Evolutionary conservation across 2,329 filamentous ascomycete genomes (phyloP), one percentile per base, ranked within the genome.

Genomic region (Coniochaeta sp.): DNA sequence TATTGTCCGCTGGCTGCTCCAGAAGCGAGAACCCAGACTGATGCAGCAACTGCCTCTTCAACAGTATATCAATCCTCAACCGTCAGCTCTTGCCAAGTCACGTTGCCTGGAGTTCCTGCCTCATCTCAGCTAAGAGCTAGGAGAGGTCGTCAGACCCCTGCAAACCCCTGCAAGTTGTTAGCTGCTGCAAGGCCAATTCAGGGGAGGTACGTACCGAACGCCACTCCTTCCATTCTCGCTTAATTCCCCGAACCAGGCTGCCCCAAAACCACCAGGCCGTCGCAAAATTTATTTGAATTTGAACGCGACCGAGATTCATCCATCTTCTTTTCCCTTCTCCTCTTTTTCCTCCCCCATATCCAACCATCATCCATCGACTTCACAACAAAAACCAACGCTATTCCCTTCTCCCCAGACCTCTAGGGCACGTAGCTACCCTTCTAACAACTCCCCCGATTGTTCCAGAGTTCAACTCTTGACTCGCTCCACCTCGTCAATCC

Each of bases 351-450:
- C 67, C 64, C 64, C 69, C 67, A 71, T 70, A 72, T 71, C 55
- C 30, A 57, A 26, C 62, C 68, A 69, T 67, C 66, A 68, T 72
- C 69, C 67, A 73, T 71, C 71, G 69, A 69, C 70, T n/a, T n/a
- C 67, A 66, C 61, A 66, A 67, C 63, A 72, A 71, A 72, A 74
- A 77, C 74, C 72, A 73, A 72, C 64, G 64, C 65, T 65, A 68
- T 65, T 64, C 64, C 68, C 70, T 64, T 65, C 68, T 66, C 66
- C 71, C 74, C 71, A 71, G 72, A 71, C 77, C 76, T 87, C 89
- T 92, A 92, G 89, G 89, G 89, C 89, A 91, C 89, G 78, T 85
- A 92, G 89, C 89, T 90, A 92, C 89, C 89, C 89, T 92, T 81
- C 38, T 36, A 4, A 77, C 75, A 78, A 78, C 79, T 80, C 81